These are phyloP conservation scores for Syzygium oleosum DNA, from an alignment of 345 rosid species.

Conservation along the genomic window DNA sequence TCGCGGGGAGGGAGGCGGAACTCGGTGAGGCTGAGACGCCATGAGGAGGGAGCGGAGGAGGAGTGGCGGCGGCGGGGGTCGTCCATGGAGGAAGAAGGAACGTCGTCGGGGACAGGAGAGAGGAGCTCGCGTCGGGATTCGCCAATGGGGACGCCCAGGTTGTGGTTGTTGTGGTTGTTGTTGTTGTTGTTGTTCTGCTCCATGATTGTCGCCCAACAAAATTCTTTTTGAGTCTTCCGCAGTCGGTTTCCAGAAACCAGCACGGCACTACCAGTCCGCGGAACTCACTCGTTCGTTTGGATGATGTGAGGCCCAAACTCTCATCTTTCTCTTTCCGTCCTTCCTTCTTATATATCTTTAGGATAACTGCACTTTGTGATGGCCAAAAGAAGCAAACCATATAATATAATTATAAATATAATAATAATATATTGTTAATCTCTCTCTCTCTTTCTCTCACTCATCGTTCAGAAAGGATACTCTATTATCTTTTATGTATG, in stretches of 20 bases:
- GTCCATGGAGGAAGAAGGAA: not conserved
- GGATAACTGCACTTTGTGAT: not conserved
- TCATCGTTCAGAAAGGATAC: not conserved
- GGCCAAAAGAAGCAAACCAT: not conserved
- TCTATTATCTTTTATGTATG: too few relatives aligned
- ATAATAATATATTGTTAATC: not conserved
- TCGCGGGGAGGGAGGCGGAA: slow-evolving; percentile 8
- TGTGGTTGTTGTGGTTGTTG: not conserved
- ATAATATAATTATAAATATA: not conserved
- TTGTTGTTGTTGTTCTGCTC: not conserved
- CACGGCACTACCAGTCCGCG: not conserved
- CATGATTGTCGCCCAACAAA: not conserved
- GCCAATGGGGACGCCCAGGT: not conserved
- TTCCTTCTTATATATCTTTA: not conserved
- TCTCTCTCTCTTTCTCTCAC: not conserved
- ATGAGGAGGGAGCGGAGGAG: not conserved
- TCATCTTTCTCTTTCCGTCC: not conserved
- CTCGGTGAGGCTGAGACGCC: slow-evolving; percentile 13
- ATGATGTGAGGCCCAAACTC: not conserved
- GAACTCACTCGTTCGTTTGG: not conserved
- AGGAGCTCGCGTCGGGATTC: not conserved
- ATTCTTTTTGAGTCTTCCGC: not conserved
- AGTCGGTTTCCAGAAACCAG: not conserved
- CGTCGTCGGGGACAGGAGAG: not conserved
- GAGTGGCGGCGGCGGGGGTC: not conserved